phyloP scores from a whole-genome alignment of 2,329 filamentous ascomycete genomes.

The Colletotrichum salicis region DNA sequence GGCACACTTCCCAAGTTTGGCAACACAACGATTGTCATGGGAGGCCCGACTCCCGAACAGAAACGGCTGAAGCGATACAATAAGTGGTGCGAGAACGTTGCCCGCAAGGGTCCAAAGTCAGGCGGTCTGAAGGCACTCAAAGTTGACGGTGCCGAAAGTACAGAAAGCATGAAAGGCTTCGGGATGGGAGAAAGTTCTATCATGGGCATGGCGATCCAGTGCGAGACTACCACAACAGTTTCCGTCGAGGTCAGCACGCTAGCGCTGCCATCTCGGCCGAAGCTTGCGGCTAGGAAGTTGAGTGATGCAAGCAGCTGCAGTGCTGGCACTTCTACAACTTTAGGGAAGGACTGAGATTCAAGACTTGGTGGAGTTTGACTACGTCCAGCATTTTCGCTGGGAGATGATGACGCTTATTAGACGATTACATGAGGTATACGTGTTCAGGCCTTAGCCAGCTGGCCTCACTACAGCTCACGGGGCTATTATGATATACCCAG shows the following conservation, averaged over 20 bases:
- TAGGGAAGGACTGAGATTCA: background rate
- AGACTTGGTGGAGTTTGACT: background rate
- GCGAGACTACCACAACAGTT: conserved; percentile 55
- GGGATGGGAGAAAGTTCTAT: conserved; percentile 39
- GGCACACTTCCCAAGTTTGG: conserved; percentile 51
- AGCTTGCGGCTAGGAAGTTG: conserved; percentile 15
- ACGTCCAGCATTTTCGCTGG: background rate
- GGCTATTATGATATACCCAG: conserved; percentile 11
- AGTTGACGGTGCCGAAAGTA: conserved; percentile 40
- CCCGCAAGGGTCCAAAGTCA: background rate
- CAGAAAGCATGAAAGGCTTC: conserved; percentile 47
- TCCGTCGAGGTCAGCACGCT: conserved; percentile 47
- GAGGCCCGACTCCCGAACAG: conserved; percentile 35
- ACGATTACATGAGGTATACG: background rate
- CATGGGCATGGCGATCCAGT: conserved; percentile 51
- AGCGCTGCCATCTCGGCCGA: background rate
- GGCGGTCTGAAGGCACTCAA: conserved; percentile 8
- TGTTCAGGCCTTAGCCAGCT: background rate
- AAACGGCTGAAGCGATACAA: conserved; percentile 6
- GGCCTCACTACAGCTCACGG: background rate
- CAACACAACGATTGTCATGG: conserved; percentile 51
- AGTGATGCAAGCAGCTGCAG: conserved; percentile 16
- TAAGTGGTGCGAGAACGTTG: conserved; percentile 35
- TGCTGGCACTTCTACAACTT: background rate
- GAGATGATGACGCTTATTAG: background rate